A percentile compares a stretch with the other conserved stretches of the same genome.
phyloP scores from a whole-genome alignment of 352 stramenopile genomes.

The Pythium catenulatum region DNA sequence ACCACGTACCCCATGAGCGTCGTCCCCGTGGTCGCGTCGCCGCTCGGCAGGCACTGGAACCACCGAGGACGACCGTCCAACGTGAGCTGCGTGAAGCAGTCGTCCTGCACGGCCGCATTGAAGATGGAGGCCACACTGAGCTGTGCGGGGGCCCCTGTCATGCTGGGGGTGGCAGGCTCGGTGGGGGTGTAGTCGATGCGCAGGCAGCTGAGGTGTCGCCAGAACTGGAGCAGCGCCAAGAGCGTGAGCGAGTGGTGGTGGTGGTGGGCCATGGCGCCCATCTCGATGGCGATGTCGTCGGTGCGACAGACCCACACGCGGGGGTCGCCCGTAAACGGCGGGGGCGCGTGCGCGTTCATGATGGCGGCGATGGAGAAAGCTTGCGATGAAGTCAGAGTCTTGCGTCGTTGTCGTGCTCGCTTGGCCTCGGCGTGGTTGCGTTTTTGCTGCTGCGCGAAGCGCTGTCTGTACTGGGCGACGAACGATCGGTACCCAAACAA shows the following conservation, averaged over 20 bases:
- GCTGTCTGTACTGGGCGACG: constrained; percentile 4
- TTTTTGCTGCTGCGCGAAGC: neutral
- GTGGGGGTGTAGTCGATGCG: neutral
- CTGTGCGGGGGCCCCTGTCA: neutral
- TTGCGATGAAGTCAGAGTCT: too few species aligned
- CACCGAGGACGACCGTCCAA: constrained; percentile 3
- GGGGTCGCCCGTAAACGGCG: neutral
- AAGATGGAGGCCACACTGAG: constrained; percentile 10
- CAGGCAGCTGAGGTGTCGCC: constrained; percentile 25
- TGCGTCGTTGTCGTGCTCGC: neutral
- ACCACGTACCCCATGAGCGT: constrained; percentile 2
- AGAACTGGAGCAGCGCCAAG: constrained; percentile 13
- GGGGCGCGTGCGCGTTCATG: neutral
- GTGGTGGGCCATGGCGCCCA: neutral
- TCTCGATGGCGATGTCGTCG: neutral
- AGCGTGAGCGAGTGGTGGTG: neutral
- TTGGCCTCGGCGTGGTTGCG: neutral
- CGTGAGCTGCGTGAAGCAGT: neutral
- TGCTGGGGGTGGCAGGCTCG: neutral
- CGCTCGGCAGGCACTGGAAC: neutral
- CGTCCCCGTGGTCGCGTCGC: neutral
- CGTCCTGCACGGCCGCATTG: neutral
- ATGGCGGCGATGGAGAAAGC: neutral
- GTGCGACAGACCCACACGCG: constrained; percentile 20
- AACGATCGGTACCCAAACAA: constrained; percentile 4